Percentiles rank a stretch among this genome's conserved stretches.
Conservation (phyloP, 164 flowering plant genomes). For the Chloranthus sessilifolius region DNA sequence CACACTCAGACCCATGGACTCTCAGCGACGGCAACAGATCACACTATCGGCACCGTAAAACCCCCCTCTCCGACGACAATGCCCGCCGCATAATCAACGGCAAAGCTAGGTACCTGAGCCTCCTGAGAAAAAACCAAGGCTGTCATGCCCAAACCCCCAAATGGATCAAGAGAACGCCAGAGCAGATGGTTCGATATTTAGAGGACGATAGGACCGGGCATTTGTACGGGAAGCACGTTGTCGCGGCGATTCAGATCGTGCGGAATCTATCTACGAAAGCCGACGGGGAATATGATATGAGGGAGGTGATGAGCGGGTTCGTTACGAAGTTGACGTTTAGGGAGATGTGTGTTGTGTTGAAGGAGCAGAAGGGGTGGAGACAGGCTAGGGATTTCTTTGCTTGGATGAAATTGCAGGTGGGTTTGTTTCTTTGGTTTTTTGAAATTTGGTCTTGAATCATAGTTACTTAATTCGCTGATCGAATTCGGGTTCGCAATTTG, state of each 20-base stretch:
- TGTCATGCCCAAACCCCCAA: slow-evolving; percentile 60
- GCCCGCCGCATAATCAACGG: slow-evolving; percentile 78
- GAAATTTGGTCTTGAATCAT: not conserved
- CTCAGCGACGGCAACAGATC: slow-evolving; percentile 68
- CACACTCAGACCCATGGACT: slow-evolving; percentile 71
- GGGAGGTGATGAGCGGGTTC: slow-evolving; percentile 71
- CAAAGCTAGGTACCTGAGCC: slow-evolving; percentile 63
- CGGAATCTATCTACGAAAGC: slow-evolving; percentile 41
- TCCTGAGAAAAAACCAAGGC: slow-evolving; percentile 65
- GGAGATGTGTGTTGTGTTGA: slow-evolving; percentile 92
- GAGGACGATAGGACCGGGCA: slow-evolving; percentile 81
- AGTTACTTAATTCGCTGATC: too few relatives aligned
- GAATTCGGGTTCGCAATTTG: too few relatives aligned
- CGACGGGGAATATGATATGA: slow-evolving; percentile 64
- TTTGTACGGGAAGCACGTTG: slow-evolving; percentile 81
- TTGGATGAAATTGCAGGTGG: slow-evolving; percentile 99
- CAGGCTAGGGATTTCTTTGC: slow-evolving; percentile 75
- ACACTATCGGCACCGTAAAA: slow-evolving; percentile 44
- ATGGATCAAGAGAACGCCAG: slow-evolving; percentile 81
- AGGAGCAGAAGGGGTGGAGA: slow-evolving; percentile 90
- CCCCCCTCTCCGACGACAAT: slow-evolving; percentile 77
- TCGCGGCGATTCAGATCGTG: slow-evolving; percentile 71
- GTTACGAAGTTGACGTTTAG: slow-evolving; percentile 65
- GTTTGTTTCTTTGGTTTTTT: not conserved
- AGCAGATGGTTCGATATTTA: slow-evolving; percentile 81